Evolutionary conservation across 225 moss, liverwort and hornwort genomes (phyloP).

Genomic region (Pseudoscleropodium purum): DNA sequence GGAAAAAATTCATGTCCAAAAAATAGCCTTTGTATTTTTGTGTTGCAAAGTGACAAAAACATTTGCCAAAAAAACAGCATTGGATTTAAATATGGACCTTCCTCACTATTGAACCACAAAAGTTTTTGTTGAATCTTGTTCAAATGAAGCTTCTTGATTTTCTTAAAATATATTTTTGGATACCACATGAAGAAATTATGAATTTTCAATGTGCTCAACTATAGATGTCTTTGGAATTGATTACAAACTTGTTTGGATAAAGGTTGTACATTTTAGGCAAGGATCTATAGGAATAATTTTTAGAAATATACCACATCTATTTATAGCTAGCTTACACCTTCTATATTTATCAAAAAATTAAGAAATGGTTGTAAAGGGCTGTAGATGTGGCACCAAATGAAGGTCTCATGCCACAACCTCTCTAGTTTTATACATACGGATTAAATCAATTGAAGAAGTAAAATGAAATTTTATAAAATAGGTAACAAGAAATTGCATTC

Average conservation of each 20-base stretch:
- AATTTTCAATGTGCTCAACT: background rate
- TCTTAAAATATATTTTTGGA: background rate
- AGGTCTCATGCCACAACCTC: fast-evolving
- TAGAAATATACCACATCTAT: background rate
- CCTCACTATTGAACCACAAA: background rate
- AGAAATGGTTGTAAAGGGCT: fast-evolving
- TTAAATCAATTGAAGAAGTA: background rate
- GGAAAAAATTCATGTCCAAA: too few relatives aligned
- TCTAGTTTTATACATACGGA: fast-evolving
- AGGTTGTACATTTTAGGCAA: background rate
- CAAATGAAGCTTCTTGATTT: background rate
- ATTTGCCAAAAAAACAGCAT: fast-evolving
- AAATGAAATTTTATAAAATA: too few relatives aligned
- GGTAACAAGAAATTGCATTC: background rate
- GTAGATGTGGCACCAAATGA: background rate
- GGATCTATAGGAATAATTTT: fast-evolving
- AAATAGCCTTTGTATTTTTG: background rate
- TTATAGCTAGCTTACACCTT: background rate
- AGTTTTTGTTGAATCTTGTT: background rate
- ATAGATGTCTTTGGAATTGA: fast-evolving
- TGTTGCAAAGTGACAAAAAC: background rate
- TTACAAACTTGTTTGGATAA: background rate
- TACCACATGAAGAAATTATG: background rate
- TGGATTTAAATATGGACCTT: fast-evolving
- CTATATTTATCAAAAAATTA: background rate